Conservation (phyloP, 176 grass and related monocot species). For the Pharus latifolius region DNA sequence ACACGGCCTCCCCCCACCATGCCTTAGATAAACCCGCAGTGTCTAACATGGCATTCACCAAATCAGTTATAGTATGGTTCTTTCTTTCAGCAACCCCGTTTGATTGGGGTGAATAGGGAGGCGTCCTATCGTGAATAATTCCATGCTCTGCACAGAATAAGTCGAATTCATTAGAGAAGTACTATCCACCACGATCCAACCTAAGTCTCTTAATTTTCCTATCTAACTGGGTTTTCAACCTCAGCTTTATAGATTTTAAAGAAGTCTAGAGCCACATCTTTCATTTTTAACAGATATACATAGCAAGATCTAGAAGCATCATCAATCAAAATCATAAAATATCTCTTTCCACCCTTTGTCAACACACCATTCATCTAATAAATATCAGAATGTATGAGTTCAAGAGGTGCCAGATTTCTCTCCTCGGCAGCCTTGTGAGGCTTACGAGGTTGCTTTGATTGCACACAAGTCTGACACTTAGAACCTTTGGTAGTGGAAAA, state of each 20-base stretch:
- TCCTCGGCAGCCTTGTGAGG: background rate
- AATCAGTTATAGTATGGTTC: background rate
- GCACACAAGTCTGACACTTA: background rate
- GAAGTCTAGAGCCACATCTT: background rate
- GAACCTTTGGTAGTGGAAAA: background rate
- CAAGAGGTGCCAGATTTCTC: background rate
- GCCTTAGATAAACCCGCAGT: background rate
- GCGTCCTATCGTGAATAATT: background rate
- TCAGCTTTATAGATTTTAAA: background rate
- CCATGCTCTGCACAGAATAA: background rate
- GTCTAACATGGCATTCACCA: background rate
- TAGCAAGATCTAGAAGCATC: no score
- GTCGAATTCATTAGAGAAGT: background rate
- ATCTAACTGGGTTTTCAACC: background rate
- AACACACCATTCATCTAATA: background rate
- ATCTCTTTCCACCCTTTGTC: no score
- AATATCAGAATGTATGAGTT: background rate
- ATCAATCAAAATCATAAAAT: no score
- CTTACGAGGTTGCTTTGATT: background rate
- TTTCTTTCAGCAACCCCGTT: no score
- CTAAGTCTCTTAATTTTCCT: background rate
- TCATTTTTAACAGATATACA: background rate
- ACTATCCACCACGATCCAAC: background rate
- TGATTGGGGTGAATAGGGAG: no score
- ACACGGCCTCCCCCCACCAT: background rate